Evolutionary conservation across 768 basidiomycete genomes (phyloP), one percentile per base, ranked within the genome.

Genomic region (Cystobasidiopsis lactophilus): DNA sequence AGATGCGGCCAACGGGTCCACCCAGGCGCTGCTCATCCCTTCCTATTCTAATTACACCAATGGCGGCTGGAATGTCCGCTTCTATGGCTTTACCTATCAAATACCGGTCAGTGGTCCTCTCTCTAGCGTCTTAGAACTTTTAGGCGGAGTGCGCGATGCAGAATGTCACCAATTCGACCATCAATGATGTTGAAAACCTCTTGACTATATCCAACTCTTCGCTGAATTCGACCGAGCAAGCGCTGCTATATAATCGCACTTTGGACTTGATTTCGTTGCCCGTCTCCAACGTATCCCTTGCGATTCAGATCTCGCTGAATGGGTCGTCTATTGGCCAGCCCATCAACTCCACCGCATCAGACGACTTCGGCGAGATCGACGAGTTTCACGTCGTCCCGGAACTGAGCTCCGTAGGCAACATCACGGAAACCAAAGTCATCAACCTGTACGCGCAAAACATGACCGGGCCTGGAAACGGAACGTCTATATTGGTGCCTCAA

Each of bases 291-390:
- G 16, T 16, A 7, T 7, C 7, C 33, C 21, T 46, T 3, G 47
- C 52, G 3, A 44, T 53, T 23, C 43, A 45, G 24, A 31, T 53
- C 21, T 21, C n/a, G 14, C 19, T 48, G 5, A 21, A 47, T 37
- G 45, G 33, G 4, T 31, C 45, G 26, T 11, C 24, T 3, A 35
- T 47, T 24, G 33, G 35, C 13, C 5, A 23, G 13, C 44, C 52
- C 5, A 10, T 53, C n/a, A 35, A 41, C 33, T 24, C 46, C 27
- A 18, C 45, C 31, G 26, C 33, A 18, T 41, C 52, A 27, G 52
- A 53, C 45, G 44, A 46, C 46, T 53, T 53, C 35, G 52, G 52
- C 43, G 52, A 53, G 31, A 37, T 53, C 39, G 52, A 53, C 23
- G 43, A 46, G 19, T 53, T 53, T 23, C 18, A 35, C 21, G 23